Evolutionary conservation across 176 grass and related monocot genomes (phyloP), one percentile per base, ranked within the genome.

Genomic region (Puccinellia tenuiflora): DNA sequence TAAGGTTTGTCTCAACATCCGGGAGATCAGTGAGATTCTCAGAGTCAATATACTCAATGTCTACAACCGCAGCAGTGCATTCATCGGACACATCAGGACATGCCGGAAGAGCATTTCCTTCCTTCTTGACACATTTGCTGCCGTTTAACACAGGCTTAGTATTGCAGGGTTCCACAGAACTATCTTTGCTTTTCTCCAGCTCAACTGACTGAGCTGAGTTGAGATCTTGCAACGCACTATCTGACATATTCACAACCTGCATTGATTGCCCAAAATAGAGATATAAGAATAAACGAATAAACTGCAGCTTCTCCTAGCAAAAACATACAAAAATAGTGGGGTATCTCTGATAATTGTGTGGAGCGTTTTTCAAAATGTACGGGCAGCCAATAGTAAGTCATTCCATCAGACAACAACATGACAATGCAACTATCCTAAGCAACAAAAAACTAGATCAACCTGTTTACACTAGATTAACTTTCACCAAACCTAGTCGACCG

Each of bases 21-120:
- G 68, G 40, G 35, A 93, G 55, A 85, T 93, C 91, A 8, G 60
- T 28, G 62, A 93, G 75, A 84, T 88, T 88, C 65, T 90, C 82
- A 59, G 82, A 93, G 63, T 90, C 91, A 28, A 88, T 83, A 38
- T 93, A 93, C 68, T 93, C 91, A 22, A 93, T 68, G 34, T 93
- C 91, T 28, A 43, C 52, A 65, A 6, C 82, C 71, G 2, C 88
- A 76, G 64, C 54, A n/a, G 85, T 88, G 31, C 45, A 73, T 63
- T 74, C 91, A 72, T 85, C 85, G 79, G 65, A 76, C 9, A 33
- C 64, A 59, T 82, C 79, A 76, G 46, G 84, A 51, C 45, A 77
- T 31, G n/a, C 67, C 46, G 80, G 5, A 5, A 54, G 50, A 81
- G 50, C 22, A 34, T 75, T 93, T 82, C 83, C 88, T 87, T 87